phyloP scores from a whole-genome alignment of 345 rosid species.

The Aurinia saxatilis region DNA sequence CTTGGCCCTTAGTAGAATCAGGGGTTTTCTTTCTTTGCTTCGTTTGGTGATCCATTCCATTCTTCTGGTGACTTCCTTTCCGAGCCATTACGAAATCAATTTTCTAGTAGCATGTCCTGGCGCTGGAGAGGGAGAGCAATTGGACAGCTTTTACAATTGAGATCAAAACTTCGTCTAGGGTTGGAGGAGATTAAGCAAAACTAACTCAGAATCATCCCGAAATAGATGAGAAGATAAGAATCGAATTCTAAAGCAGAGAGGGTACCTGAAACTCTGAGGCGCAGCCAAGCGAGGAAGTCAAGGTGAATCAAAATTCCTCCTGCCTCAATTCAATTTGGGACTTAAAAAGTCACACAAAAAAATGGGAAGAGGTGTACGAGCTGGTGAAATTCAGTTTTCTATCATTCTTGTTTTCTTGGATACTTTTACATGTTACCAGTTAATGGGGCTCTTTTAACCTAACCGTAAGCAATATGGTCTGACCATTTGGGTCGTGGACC shows the following conservation, averaged over 20 bases:
- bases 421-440: no score
- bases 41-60: conserved; percentile 51
- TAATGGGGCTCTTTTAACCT: no score
- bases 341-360: no score
- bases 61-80: conserved; percentile 70
- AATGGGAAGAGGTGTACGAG: no score
- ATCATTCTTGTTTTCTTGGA: no score
- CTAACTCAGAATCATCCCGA: not conserved
- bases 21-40: conserved; percentile 43
- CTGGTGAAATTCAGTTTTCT: no score
- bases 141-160: not conserved
- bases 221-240: not conserved
- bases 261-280: no score
- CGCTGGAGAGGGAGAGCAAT: conserved; percentile 5
- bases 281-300: no score
- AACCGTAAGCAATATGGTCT: no score
- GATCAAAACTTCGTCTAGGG: not conserved
- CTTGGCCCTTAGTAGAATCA: conserved; percentile 39
- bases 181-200: not conserved
- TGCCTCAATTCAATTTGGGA: no score
- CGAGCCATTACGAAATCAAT: conserved; percentile 61
- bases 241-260: not conserved
- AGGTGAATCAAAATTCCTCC: no score
- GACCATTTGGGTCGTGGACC: no score
- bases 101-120: conserved; percentile 26